Evolutionary conservation across 2,329 filamentous ascomycete species (phyloP).

Genomic region (Capronia epimyces): DNA sequence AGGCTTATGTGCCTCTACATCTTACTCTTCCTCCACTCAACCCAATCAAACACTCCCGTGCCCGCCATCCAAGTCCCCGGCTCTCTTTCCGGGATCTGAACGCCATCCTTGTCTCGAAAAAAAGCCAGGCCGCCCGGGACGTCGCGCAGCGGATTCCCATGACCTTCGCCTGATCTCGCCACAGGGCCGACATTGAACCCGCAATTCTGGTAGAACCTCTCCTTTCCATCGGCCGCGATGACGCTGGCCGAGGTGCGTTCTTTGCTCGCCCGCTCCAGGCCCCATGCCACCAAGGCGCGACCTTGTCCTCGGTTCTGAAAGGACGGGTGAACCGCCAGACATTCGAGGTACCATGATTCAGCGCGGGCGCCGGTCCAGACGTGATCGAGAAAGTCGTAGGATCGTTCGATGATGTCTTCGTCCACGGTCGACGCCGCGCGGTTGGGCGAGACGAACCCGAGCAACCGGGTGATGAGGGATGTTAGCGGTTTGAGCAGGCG

Average conservation of each 20-base stretch:
- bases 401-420: constrained; percentile 22
- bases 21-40: constrained; percentile 12
- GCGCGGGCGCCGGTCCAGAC: constrained; percentile 32
- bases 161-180: constrained; percentile 22
- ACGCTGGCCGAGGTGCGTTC: constrained; percentile 34
- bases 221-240: constrained; percentile 37
- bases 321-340: constrained; percentile 33
- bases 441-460: constrained; percentile 18
- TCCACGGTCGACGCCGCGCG: constrained; percentile 17
- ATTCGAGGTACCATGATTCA: constrained; percentile 33
- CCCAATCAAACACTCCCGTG: constrained; percentile 21
- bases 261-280: constrained; percentile 30
- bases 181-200: constrained; percentile 33
- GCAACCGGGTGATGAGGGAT: constrained; percentile 37
- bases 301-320: constrained; percentile 38
- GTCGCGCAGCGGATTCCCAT: constrained; percentile 23
- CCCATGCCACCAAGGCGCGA: constrained; percentile 40
- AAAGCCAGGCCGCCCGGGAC: constrained; percentile 23
- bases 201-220: constrained; percentile 38
- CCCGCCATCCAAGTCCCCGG: constrained; percentile 18
- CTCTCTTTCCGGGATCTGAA: constrained; percentile 12
- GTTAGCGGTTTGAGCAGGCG: constrained; percentile 38
- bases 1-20: no score
- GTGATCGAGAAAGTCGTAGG: constrained; percentile 23
- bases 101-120: constrained; percentile 22